Percentiles rank a stretch among this genome's conserved stretches.
phyloP scores from a whole-genome alignment of 2,329 filamentous ascomycete species.

The Plenodomus tracheiphilus region DNA sequence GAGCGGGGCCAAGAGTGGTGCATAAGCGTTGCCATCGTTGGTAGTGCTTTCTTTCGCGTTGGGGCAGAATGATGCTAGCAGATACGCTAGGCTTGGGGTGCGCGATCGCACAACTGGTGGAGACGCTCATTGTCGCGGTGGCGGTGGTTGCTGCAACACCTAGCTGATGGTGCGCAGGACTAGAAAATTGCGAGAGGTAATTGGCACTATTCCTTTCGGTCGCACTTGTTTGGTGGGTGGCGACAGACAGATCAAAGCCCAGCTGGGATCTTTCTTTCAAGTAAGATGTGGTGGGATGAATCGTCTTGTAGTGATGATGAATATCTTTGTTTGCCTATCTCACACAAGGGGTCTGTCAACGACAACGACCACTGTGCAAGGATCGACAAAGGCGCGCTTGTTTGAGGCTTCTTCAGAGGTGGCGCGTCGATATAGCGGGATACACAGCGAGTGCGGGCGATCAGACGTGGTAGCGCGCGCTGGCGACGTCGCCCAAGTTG shows the following conservation, averaged over 20 bases:
- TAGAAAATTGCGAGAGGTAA: not conserved
- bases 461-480: slow-evolving; percentile 28
- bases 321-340: not conserved
- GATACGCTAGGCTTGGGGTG: slow-evolving; percentile 16
- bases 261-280: not conserved
- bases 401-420: not conserved
- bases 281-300: not conserved
- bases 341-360: not conserved
- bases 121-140: not conserved
- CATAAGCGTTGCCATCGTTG: slow-evolving; percentile 30
- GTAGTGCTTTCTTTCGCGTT: slow-evolving; percentile 33
- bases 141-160: not conserved
- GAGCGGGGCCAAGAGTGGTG: slow-evolving; percentile 18
- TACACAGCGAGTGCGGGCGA: slow-evolving; percentile 1
- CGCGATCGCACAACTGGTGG: not conserved
- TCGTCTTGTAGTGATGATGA: not conserved
- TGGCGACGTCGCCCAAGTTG: slow-evolving; percentile 26
- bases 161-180: not conserved
- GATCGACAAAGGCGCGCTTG: not conserved
- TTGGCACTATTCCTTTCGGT: not conserved
- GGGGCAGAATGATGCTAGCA: slow-evolving; percentile 28
- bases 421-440: not conserved
- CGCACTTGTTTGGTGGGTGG: not conserved
- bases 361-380: not conserved
- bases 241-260: not conserved